Evolutionary conservation across 73 alveolate genomes (phyloP).

Genomic region (Paramecium biaurelia): DNA sequence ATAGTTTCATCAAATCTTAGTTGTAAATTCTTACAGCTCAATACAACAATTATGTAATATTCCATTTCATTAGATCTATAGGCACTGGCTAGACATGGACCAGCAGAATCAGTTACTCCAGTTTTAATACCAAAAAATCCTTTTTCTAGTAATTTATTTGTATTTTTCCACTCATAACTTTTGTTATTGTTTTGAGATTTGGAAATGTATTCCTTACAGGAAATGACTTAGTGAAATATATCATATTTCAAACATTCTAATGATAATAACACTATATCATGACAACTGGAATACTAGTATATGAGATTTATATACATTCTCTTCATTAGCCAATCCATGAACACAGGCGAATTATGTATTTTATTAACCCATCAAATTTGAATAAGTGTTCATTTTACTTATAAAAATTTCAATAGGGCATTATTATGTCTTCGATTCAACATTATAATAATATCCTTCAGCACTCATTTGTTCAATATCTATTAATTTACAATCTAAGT

Average conservation of each 20-base stretch:
- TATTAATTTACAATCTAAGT: neutral
- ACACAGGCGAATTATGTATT: constrained; percentile 66
- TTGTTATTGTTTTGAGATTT: neutral
- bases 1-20: neutral
- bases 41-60: neutral
- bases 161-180: constrained; percentile 55
- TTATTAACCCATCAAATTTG: constrained; percentile 64
- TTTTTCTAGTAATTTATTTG: constrained; percentile 68
- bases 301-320: constrained; percentile 51
- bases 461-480: constrained; percentile 16
- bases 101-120: constrained; percentile 64
- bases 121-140: constrained; percentile 76
- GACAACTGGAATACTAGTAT: constrained; percentile 29
- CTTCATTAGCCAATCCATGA: constrained; percentile 69
- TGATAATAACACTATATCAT: neutral
- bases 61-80: neutral
- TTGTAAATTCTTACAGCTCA: neutral
- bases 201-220: neutral
- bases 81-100: constrained; percentile 67
- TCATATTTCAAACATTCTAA: neutral
- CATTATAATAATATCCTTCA: constrained; percentile 17
- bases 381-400: constrained; percentile 68
- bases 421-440: neutral
- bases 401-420: constrained; percentile 50
- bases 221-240: neutral